Evolutionary conservation across 108 stramenopile genomes (phyloP).

Genomic region (Cyclostephanos invisitatus): DNA sequence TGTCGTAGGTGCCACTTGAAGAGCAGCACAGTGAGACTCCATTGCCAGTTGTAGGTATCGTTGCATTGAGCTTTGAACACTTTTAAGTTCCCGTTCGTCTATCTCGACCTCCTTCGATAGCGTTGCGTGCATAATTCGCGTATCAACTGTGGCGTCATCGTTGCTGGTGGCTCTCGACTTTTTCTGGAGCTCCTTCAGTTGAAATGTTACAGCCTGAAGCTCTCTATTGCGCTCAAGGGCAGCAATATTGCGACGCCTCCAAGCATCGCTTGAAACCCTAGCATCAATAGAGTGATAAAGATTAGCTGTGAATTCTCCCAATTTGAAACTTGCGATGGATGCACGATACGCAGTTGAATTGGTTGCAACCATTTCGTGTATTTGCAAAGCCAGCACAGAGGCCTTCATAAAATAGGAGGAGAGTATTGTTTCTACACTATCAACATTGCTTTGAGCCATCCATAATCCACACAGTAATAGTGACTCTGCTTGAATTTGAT

Average conservation of each 20-base stretch:
- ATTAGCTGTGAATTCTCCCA: slow-evolving; percentile 64
- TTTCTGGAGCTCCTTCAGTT: slow-evolving; percentile 42
- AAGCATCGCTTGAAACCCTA: slow-evolving; percentile 65
- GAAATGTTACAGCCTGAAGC: slow-evolving; percentile 29
- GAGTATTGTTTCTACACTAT: slow-evolving; percentile 59
- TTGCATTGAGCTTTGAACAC: slow-evolving; percentile 39
- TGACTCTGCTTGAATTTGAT: slow-evolving; percentile 49
- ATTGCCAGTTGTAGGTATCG: slow-evolving; percentile 62
- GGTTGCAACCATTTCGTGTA: slow-evolving; percentile 27
- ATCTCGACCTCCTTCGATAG: slow-evolving; percentile 46
- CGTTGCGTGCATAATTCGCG: slow-evolving; percentile 11
- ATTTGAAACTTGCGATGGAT: slow-evolving; percentile 50
- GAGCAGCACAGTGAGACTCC: slow-evolving; percentile 56
- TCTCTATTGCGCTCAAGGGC: slow-evolving; percentile 51
- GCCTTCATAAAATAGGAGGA: slow-evolving; percentile 70
- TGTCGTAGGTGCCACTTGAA: slow-evolving; percentile 51
- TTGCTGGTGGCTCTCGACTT: slow-evolving; percentile 29
- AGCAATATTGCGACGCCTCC: slow-evolving; percentile 56
- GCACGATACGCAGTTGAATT: slow-evolving; percentile 30
- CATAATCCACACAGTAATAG: slow-evolving; percentile 64
- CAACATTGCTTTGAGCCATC: slow-evolving; percentile 78
- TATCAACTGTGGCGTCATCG: slow-evolving; percentile 19
- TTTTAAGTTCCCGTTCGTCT: slow-evolving; percentile 49
- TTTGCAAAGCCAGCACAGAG: slow-evolving; percentile 36
- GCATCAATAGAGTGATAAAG: slow-evolving; percentile 52